Conservation (phyloP, 257 asterid species). For the Scutellaria galericulata region DNA sequence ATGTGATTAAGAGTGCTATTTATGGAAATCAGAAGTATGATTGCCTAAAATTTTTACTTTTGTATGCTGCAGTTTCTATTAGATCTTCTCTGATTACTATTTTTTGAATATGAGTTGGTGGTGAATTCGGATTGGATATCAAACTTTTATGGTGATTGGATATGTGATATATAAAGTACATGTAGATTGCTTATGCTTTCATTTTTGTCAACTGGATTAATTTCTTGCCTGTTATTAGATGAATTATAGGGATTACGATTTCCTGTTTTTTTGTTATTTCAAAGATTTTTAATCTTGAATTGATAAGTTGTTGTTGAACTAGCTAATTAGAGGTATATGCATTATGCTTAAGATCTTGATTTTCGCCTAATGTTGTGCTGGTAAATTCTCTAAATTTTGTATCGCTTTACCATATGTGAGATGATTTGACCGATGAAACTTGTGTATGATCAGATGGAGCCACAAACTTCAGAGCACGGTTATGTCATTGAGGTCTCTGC, state of each 20-base stretch:
- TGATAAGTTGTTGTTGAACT: constrained; percentile 1
- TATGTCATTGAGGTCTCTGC: constrained; percentile 59
- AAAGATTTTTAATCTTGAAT: neutral
- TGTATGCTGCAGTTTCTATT: neutral
- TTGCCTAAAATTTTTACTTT: neutral
- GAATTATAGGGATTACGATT: constrained; percentile 3
- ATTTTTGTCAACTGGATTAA: neutral
- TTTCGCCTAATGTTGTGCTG: neutral
- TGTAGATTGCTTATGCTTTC: neutral
- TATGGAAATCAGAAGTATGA: neutral
- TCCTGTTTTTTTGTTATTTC: neutral
- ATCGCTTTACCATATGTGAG: neutral
- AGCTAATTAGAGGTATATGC: neutral
- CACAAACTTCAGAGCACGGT: constrained; percentile 46
- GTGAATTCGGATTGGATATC: neutral
- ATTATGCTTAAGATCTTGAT: constrained; percentile 3
- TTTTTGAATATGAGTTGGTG: constrained; percentile 8
- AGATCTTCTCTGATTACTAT: neutral
- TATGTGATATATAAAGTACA: neutral
- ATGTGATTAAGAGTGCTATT: neutral
- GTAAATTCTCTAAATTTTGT: neutral
- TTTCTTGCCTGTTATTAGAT: neutral
- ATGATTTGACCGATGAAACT: constrained; percentile 14
- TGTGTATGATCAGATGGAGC: constrained; percentile 62
- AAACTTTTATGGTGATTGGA: neutral